Percentiles rank a stretch among this genome's conserved stretches.
phyloP scores from a whole-genome alignment of 192 early-diverging fungal genomes.

The Coemansia sp. region DNA sequence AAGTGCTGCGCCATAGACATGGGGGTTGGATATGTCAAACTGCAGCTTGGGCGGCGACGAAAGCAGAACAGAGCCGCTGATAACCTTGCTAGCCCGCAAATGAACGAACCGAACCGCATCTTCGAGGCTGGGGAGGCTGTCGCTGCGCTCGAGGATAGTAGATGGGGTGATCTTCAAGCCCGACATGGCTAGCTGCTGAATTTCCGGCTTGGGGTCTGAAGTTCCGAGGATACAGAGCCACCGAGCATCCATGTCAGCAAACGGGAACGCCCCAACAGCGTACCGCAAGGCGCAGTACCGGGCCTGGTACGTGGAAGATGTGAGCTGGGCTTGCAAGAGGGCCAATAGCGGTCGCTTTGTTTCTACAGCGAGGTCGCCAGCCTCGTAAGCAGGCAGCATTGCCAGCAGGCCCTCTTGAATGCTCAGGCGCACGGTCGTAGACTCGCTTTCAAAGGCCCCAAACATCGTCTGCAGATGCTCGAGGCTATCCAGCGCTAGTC shows the following conservation, averaged over 20 bases:
- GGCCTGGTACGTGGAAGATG: slow-evolving; percentile 44
- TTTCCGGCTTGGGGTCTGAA: slow-evolving; percentile 24
- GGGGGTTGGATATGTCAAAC: slow-evolving; percentile 1
- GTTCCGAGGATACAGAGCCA: slow-evolving; percentile 58
- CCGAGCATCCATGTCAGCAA: slow-evolving; percentile 52
- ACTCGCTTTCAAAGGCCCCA: slow-evolving; percentile 50
- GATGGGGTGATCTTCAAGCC: slow-evolving; percentile 16
- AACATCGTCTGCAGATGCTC: slow-evolving; percentile 64
- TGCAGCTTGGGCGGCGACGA: neutral
- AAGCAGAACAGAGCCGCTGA: neutral
- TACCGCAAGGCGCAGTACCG: slow-evolving; percentile 60
- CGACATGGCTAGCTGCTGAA: slow-evolving; percentile 15
- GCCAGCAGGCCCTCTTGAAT: slow-evolving; percentile 79
- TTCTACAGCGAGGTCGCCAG: slow-evolving; percentile 4
- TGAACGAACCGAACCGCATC: slow-evolving; percentile 22
- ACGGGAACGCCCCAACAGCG: slow-evolving; percentile 55
- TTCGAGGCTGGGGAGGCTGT: slow-evolving; percentile 3
- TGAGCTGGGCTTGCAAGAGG: slow-evolving; percentile 53
- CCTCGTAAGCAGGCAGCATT: slow-evolving; percentile 63
- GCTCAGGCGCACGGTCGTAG: slow-evolving; percentile 61
- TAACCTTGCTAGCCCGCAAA: neutral
- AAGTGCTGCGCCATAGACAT: slow-evolving; percentile 13
- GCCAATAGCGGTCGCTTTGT: slow-evolving; percentile 29
- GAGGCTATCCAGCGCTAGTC: slow-evolving; percentile 58
- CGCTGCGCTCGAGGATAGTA: neutral